phyloP scores from a whole-genome alignment of 176 grass and related monocot species.

The Aegilops tauschii region DNA sequence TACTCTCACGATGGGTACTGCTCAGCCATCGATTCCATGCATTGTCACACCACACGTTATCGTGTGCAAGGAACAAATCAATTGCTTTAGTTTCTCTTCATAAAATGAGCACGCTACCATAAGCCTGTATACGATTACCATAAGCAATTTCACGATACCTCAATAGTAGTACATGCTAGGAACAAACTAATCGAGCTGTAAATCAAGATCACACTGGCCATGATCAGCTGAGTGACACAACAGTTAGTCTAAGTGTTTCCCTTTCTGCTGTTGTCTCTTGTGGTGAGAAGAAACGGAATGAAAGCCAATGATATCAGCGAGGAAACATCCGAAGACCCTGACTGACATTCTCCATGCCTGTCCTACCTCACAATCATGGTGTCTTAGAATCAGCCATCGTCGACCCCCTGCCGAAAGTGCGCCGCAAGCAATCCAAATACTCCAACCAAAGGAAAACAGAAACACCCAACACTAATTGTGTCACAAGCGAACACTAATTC shows the following conservation, averaged over 20 bases:
- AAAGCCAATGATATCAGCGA: background rate
- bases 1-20: background rate
- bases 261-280: background rate
- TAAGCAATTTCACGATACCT: background rate
- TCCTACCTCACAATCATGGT: constrained; percentile 25
- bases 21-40: background rate
- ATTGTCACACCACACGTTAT: background rate
- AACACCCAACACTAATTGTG: background rate
- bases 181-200: background rate
- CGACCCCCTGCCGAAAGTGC: constrained; percentile 26
- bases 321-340: background rate
- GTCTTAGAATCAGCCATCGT: constrained; percentile 10
- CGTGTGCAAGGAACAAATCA: too few relatives aligned
- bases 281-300: background rate
- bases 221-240: background rate
- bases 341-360: constrained; percentile 28
- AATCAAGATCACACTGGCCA: too few relatives aligned
- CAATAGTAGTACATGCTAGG: background rate
- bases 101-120: too few relatives aligned
- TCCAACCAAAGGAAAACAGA: too few relatives aligned
- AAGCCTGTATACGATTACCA: background rate
- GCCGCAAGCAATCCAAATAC: background rate
- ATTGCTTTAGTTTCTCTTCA: too few relatives aligned
- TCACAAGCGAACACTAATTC: background rate
- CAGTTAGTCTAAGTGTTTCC: background rate